A percentile compares a stretch with the other conserved stretches of the same genome.
Conservation (phyloP, 108 stramenopile genomes). For the Nitzschia inconspicua region DNA sequence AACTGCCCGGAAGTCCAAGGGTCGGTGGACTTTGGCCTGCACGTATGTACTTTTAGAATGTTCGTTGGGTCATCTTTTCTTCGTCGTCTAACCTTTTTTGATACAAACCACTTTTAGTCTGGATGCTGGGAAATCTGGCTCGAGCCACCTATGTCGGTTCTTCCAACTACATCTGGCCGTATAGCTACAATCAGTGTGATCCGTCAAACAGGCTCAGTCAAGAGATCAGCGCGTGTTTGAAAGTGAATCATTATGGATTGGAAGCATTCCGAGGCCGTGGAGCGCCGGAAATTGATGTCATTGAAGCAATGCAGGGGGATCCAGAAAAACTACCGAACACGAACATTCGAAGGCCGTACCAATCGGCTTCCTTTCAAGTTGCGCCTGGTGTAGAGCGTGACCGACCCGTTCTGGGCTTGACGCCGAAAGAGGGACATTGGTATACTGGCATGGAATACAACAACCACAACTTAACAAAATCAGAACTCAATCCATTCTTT, state of each 20-base stretch:
- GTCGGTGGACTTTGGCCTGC: constrained; percentile 90
- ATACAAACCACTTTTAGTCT: constrained; percentile 33
- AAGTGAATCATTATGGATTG: constrained; percentile 82
- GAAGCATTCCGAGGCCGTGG: constrained; percentile 60
- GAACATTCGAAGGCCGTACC: constrained; percentile 76
- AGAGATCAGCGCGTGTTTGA: constrained; percentile 75
- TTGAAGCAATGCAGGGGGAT: constrained; percentile 88
- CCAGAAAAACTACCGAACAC: constrained; percentile 61
- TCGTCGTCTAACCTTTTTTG: no score
- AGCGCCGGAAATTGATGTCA: constrained; percentile 88
- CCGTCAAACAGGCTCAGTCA: constrained; percentile 57
- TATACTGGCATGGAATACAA: constrained; percentile 77
- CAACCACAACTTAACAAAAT: constrained; percentile 51
- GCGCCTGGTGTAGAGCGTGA: constrained; percentile 46
- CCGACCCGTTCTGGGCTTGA: constrained; percentile 45
- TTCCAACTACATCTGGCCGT: constrained; percentile 90
- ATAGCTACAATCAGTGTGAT: constrained; percentile 82
- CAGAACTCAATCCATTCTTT: constrained; percentile 83
- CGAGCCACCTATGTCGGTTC: constrained; percentile 88
- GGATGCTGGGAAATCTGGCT: constrained; percentile 89
- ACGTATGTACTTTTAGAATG: constrained; percentile 29
- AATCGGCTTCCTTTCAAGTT: constrained; percentile 76
- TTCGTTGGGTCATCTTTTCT: background rate
- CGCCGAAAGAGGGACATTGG: constrained; percentile 79
- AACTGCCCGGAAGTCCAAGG: constrained; percentile 71